A percentile compares a stretch with the other conserved stretches of the same genome.
phyloP scores from a whole-genome alignment of 352 stramenopile species.

The Phytophthora hibernalis region DNA sequence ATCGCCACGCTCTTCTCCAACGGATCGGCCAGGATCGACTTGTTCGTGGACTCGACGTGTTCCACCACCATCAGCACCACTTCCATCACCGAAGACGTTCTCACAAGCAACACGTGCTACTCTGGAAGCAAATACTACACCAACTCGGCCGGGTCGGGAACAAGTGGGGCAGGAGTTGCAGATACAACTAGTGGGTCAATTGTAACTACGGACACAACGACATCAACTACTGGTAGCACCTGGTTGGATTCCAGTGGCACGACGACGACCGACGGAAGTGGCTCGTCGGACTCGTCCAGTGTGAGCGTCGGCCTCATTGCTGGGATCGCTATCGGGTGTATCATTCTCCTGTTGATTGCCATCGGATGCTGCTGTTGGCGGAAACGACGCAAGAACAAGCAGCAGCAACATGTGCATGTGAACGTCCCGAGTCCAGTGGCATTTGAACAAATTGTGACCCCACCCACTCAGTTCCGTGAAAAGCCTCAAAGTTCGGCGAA shows the following conservation, averaged over 20 bases:
- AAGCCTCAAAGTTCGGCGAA: constrained; percentile 7
- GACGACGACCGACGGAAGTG: constrained; percentile 7
- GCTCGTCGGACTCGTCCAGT: constrained; percentile 12
- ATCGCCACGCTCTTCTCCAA: constrained; percentile 24
- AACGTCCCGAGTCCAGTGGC: constrained; percentile 9
- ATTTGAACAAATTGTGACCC: constrained; percentile 7
- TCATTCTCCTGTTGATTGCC: constrained; percentile 22
- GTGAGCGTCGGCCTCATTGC: constrained; percentile 27
- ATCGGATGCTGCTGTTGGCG: constrained; percentile 18
- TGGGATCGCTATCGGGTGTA: constrained; percentile 11
- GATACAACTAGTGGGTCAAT: constrained; percentile 4
- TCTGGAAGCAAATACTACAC: constrained; percentile 23
- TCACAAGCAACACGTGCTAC: constrained; percentile 24
- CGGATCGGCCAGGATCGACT: constrained; percentile 25
- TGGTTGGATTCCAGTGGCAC: constrained; percentile 3
- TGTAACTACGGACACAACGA: constrained; percentile 1
- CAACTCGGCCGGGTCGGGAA: not conserved
- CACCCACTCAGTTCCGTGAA: constrained; percentile 1
- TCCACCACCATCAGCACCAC: constrained; percentile 11
- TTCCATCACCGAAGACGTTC: constrained; percentile 18
- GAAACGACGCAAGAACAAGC: constrained; percentile 9
- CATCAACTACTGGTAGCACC: not conserved
- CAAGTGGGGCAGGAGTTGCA: too few relatives aligned
- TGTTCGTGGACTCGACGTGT: constrained; percentile 26
- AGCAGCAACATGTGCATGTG: constrained; percentile 13